Evolutionary conservation across 176 grass and related monocot genomes (phyloP), one percentile per base, ranked within the genome.

Genomic region (Carex myosuroides): DNA sequence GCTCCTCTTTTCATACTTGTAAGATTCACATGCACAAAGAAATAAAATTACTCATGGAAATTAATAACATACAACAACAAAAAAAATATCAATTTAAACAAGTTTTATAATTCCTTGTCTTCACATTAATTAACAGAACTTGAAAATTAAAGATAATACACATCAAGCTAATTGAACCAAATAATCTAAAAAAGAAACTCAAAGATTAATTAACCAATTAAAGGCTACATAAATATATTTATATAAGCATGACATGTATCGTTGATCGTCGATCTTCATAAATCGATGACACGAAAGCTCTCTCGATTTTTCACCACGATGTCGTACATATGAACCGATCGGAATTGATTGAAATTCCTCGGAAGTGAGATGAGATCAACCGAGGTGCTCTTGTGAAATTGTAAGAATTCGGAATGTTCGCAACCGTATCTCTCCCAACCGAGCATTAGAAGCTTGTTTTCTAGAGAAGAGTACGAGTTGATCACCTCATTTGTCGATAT

Each of bases 331-430:
- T 97, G 92, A 39, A 97, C 84, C 78, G 95, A 98, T 22, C 77
- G 70, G 89, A 98, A 98, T 4, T 75, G 84, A 1, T 18, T 14
- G 53, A 98, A 94, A 70, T 98, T 89, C 56, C 84, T 83, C 17
- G 95, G 95, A n/a, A 98, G 92, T 1, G 95, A 98, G 89, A 98
- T 98, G 84, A 98, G 95, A 74, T 94, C 95, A 2, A 98, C 80
- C 1, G 95, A 92, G 37, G 87, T 73, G 69, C 87, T 92, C 89
- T 94, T 98, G 92, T 98, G 95, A 84, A 82, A 98, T 81, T 92
- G 86, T 18, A 92, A 85, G 87, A 91, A 80, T 48, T 79, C 84
- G 29, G 20, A 54, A 84, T 46, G 50, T 57, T 50, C 80, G 37
- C 84, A 81, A 59, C 86, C 79, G 86, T 94, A 98, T 68, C 92